Percentiles rank a stretch among this genome's conserved stretches.
These are phyloP conservation scores for Ustulina deusta DNA, from an alignment of 2,329 filamentous ascomycete species.

Conservation along the genomic window DNA sequence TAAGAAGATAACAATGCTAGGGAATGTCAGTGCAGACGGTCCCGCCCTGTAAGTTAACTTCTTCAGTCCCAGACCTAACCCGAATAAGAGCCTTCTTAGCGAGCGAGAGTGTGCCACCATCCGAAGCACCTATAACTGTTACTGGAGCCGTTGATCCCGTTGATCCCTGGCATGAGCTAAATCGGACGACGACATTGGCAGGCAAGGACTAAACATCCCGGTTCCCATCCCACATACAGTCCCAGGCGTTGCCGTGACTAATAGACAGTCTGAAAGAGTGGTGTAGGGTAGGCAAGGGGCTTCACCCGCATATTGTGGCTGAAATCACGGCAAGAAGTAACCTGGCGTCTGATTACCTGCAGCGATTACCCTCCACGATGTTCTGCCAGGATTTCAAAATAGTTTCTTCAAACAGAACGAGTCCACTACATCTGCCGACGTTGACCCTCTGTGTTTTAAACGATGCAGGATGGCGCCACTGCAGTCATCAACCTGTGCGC, in stretches of 20 bases:
- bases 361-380: constrained; percentile 33
- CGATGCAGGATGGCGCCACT: constrained; percentile 41
- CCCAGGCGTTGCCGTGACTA: constrained; percentile 29
- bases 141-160: constrained; percentile 34
- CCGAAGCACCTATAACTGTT: constrained; percentile 21
- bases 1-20: constrained; percentile 27
- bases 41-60: constrained; percentile 21
- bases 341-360: constrained; percentile 37
- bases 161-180: constrained; percentile 36
- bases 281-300: constrained; percentile 14
- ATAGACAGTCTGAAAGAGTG: constrained; percentile 4
- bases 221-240: constrained; percentile 20
- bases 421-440: constrained; percentile 37
- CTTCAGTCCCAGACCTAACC: constrained; percentile 31
- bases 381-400: constrained; percentile 33
- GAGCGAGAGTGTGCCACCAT: constrained; percentile 35
- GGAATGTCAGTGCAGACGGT: constrained; percentile 18
- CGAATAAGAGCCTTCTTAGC: constrained; percentile 31
- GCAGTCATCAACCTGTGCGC: constrained; percentile 34
- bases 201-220: constrained; percentile 29
- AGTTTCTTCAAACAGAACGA: constrained; percentile 21
- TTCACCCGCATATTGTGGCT: constrained; percentile 39
- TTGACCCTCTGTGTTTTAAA: constrained; percentile 34
- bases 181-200: constrained; percentile 36
- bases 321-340: constrained; percentile 34